Conservation (phyloP, 768 basidiomycete genomes). For the Coprinopsis cinerea region DNA sequence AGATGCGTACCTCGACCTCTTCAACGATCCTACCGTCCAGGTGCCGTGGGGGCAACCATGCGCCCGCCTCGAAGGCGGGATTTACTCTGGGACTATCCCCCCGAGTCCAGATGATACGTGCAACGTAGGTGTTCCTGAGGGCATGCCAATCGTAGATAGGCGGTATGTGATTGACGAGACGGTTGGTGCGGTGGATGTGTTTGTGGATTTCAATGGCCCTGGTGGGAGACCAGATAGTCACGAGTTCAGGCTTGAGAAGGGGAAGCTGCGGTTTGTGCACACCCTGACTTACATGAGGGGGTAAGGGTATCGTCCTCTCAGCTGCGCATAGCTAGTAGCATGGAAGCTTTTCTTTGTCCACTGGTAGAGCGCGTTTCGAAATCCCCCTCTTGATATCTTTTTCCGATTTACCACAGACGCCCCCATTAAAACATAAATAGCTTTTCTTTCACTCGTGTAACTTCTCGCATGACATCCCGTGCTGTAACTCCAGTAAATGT, state of each 20-base stretch:
- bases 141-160: constrained; percentile 5
- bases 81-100: neutral
- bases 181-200: constrained; percentile 10
- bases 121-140: constrained; percentile 7
- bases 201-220: constrained; percentile 6
- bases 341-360: too few species aligned
- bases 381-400: too few species aligned
- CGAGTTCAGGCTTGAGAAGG: constrained; percentile 9
- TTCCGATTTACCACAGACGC: too few species aligned
- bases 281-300: constrained; percentile 7
- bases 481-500: too few species aligned
- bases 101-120: constrained; percentile 5
- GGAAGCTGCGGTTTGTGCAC: constrained; percentile 10
- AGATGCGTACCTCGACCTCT: constrained; percentile 10
- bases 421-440: too few species aligned
- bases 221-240: constrained; percentile 5
- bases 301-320: too few species aligned
- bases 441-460: too few species aligned
- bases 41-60: constrained; percentile 8
- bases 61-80: constrained; percentile 4
- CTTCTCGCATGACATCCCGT: too few species aligned
- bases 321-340: too few species aligned
- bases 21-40: neutral
- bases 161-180: constrained; percentile 12
- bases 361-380: too few species aligned